Percentiles rank a stretch among this genome's conserved stretches.
Evolutionary conservation across 78 protist genomes (phyloP).

Genomic region (Speleostelium caveatum): DNA sequence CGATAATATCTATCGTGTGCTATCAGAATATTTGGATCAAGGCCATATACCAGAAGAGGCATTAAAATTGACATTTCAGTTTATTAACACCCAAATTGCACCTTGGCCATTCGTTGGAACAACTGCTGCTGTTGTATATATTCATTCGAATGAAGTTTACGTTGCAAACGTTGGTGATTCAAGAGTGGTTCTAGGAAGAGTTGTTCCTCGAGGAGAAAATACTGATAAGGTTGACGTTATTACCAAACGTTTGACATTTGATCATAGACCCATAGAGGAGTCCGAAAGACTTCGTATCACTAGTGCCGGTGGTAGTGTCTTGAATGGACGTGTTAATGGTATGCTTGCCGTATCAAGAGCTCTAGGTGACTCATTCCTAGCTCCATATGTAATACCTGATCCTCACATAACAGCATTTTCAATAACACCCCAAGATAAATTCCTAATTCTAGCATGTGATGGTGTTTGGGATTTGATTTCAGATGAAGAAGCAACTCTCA

Average conservation of each 20-base stretch:
- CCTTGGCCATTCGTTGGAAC: conserved; percentile 75
- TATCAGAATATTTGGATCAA: conserved; percentile 31
- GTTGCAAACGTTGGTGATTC: conserved; percentile 75
- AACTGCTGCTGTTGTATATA: conserved; percentile 56
- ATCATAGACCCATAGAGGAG: conserved; percentile 73
- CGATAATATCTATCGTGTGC: conserved; percentile 56
- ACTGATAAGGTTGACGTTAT: neutral
- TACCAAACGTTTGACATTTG: conserved; percentile 48
- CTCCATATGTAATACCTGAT: conserved; percentile 62
- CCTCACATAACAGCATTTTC: conserved; percentile 7
- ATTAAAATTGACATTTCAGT: conserved; percentile 6
- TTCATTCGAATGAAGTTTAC: neutral
- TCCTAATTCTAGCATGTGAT: conserved; percentile 74
- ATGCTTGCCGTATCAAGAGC: conserved; percentile 76
- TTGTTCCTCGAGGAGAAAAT: neutral
- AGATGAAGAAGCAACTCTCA: conserved; percentile 84
- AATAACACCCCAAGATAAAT: conserved; percentile 43
- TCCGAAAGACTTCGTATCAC: conserved; percentile 38
- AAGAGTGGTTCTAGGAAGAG: conserved; percentile 51
- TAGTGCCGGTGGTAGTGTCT: conserved; percentile 55
- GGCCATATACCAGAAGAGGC: conserved; percentile 30
- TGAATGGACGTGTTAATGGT: conserved; percentile 80
- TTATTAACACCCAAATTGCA: conserved; percentile 25
- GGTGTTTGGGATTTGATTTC: conserved; percentile 82
- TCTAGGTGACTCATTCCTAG: conserved; percentile 64